phyloP scores from a whole-genome alignment of 371 early-diverging fungal species.

The Syncephalastrum monosporum region DNA sequence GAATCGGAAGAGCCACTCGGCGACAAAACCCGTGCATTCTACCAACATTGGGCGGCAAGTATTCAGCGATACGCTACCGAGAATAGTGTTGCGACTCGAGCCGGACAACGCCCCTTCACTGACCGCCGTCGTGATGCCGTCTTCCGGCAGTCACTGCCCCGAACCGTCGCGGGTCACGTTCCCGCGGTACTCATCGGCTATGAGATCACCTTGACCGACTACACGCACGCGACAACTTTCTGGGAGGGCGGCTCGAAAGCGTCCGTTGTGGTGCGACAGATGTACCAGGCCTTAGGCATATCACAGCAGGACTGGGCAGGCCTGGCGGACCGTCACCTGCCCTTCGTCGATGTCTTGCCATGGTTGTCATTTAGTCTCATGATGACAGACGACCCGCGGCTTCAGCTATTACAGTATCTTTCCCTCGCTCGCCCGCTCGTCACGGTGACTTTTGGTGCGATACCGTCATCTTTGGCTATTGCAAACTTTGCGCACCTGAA shows the following conservation, averaged over 20 bases:
- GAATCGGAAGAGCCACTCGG: not conserved
- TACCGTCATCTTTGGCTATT: not conserved
- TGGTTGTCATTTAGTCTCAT: not conserved
- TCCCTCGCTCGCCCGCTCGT: not conserved
- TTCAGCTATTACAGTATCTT: not conserved
- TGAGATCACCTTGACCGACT: not conserved
- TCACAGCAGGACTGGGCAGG: no score
- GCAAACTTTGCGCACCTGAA: not conserved
- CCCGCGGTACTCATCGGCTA: slow-evolving; percentile 2
- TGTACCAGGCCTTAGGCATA: no score
- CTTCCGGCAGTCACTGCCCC: not conserved
- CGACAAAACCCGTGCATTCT: not conserved
- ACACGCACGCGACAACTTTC: not conserved
- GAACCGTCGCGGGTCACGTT: not conserved
- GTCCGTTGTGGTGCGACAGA: no score
- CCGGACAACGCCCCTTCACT: no score
- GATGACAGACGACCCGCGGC: not conserved
- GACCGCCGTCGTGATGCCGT: not conserved
- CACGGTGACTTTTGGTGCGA: not conserved
- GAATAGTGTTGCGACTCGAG: no score
- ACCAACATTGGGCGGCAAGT: no score
- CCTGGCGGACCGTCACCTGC: not conserved
- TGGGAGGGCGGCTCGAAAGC: no score
- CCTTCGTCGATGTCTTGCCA: slow-evolving; percentile 5
- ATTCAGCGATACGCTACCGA: no score